These are phyloP conservation scores for Starmera pachycereana DNA, from an alignment of 805 yeast species.

Conservation along the genomic window DNA sequence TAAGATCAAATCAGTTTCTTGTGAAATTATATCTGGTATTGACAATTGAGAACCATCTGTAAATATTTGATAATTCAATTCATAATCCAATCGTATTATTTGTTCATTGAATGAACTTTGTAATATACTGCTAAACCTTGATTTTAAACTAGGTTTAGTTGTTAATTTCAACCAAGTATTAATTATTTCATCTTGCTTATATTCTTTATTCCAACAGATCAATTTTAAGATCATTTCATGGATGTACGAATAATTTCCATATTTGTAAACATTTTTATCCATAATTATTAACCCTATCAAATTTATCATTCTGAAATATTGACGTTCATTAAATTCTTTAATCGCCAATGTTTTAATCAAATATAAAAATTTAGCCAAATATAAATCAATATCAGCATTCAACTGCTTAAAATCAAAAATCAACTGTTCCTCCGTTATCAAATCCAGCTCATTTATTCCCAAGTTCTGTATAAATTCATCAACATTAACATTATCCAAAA, in stretches of 20 bases:
- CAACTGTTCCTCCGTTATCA: slow-evolving; percentile 1
- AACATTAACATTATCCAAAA: not conserved
- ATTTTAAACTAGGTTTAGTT: not conserved
- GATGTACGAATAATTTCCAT: not conserved
- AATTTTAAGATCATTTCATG: not conserved
- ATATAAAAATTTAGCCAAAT: slow-evolving; percentile 2
- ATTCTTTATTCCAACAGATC: slow-evolving; percentile 2
- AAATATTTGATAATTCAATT: too few species aligned
- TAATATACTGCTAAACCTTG: slow-evolving; percentile 6
- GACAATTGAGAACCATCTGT: too few species aligned
- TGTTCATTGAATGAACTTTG: not conserved
- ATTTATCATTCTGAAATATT: slow-evolving; percentile 1
- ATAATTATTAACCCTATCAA: slow-evolving; percentile 4
- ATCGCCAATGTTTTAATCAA: not conserved
- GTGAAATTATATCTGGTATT: too few species aligned
- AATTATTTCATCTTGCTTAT: not conserved
- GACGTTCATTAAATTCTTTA: not conserved
- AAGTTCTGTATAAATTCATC: slow-evolving; percentile 2
- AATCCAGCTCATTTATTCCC: slow-evolving; percentile 1
- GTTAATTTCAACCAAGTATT: slow-evolving; percentile 3
- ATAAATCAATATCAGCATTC: slow-evolving; percentile 1
- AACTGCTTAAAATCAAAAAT: slow-evolving; percentile 1
- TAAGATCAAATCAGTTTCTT: too few species aligned
- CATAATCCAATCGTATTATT: not conserved
- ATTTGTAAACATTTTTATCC: slow-evolving; percentile 3